phyloP scores from a whole-genome alignment of 495 filamentous ascomycete species.

The Neurospora pannonica region DNA sequence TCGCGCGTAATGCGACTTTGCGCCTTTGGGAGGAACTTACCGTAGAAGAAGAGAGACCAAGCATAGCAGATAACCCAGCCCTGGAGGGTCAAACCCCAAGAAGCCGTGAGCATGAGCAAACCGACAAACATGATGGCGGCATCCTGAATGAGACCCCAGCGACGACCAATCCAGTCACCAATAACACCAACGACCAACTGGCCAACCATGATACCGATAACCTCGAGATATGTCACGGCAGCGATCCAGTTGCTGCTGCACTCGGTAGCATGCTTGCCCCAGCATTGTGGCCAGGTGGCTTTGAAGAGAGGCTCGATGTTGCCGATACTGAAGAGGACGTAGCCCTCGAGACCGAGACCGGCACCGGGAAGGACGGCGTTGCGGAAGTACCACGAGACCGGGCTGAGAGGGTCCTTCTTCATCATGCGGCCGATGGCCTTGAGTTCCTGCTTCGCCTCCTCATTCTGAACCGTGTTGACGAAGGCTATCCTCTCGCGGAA shows the following conservation, averaged over 20 bases:
- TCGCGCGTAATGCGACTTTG: background rate
- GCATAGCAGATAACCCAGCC: constrained; percentile 92
- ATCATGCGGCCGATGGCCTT: constrained; percentile 60
- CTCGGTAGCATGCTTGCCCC: constrained; percentile 44
- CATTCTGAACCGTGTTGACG: constrained; percentile 55
- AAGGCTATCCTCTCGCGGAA: constrained; percentile 57
- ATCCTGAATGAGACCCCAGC: constrained; percentile 89
- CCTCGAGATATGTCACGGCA: constrained; percentile 75
- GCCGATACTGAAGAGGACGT: constrained; percentile 91
- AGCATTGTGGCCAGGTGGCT: constrained; percentile 61
- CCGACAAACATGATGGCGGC: constrained; percentile 87
- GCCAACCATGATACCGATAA: constrained; percentile 81
- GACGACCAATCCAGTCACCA: constrained; percentile 64
- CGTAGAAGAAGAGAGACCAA: constrained; percentile 85
- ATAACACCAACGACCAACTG: constrained; percentile 64
- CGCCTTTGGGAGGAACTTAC: constrained; percentile 21
- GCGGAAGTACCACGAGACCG: constrained; percentile 70
- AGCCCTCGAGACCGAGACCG: constrained; percentile 81
- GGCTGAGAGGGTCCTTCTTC: constrained; percentile 70
- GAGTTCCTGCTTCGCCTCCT: constrained; percentile 58
- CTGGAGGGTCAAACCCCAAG: constrained; percentile 73
- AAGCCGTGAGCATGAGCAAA: constrained; percentile 74
- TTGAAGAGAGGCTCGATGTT: constrained; percentile 72
- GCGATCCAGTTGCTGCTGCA: constrained; percentile 69
- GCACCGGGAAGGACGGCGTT: constrained; percentile 86